Conservation (phyloP, 495 filamentous ascomycete genomes). For the Mytilinidion resinicola region DNA sequence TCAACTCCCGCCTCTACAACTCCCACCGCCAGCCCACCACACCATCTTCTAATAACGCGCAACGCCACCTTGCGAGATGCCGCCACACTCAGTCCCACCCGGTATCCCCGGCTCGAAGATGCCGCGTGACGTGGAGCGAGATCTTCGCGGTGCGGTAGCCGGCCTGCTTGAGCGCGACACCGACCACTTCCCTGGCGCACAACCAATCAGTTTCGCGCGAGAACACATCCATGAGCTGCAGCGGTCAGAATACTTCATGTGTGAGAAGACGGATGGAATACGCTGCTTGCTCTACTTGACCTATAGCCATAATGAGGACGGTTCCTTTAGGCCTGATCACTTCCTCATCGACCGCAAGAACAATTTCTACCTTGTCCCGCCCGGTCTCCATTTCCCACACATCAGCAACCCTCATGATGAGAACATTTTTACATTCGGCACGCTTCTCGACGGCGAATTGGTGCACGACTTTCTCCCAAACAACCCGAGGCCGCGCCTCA, state of each 20-base stretch:
- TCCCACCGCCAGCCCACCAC: background rate
- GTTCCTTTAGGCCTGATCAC: slow-evolving; percentile 36
- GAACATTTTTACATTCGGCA: slow-evolving; percentile 65
- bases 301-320: slow-evolving; percentile 44
- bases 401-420: slow-evolving; percentile 50
- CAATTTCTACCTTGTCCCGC: slow-evolving; percentile 78
- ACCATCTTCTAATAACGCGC: background rate
- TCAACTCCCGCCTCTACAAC: background rate
- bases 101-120: slow-evolving; percentile 63
- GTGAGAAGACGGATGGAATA: slow-evolving; percentile 96
- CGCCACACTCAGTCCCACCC: slow-evolving; percentile 38
- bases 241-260: slow-evolving; percentile 84
- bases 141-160: slow-evolving; percentile 69
- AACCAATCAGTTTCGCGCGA: slow-evolving; percentile 83
- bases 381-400: slow-evolving; percentile 70
- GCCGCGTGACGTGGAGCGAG: slow-evolving; percentile 48
- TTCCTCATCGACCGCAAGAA: slow-evolving; percentile 97
- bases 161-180: slow-evolving; percentile 61
- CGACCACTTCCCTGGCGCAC: slow-evolving; percentile 77
- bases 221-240: slow-evolving; percentile 73
- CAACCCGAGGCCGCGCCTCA: slow-evolving; percentile 61
- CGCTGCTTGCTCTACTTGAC: slow-evolving; percentile 89
- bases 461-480: slow-evolving; percentile 69
- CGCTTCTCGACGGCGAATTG: slow-evolving; percentile 87
- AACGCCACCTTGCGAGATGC: background rate